phyloP scores from a whole-genome alignment of 345 rosid genomes.

The Gossypium stocksii region DNA sequence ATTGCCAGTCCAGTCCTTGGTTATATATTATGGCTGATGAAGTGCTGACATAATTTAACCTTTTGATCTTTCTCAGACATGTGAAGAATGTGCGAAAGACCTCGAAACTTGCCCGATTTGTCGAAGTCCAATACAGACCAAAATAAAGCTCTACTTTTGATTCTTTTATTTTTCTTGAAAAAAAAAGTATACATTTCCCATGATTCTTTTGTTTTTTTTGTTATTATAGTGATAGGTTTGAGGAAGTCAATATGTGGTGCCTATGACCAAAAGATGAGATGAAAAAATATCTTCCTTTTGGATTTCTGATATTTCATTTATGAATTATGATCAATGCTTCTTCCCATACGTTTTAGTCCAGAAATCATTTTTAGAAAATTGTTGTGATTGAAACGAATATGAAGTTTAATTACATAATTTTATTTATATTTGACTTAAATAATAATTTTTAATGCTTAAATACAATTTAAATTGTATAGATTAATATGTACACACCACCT shows the following conservation, averaged over 20 bases:
- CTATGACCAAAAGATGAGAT: background rate
- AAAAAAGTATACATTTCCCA: background rate
- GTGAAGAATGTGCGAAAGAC: slow-evolving; percentile 75
- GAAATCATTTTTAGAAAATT: too few species aligned
- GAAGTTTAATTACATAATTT: too few species aligned
- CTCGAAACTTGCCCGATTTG: slow-evolving; percentile 81
- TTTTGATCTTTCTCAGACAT: slow-evolving; percentile 45
- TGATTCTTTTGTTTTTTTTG: slow-evolving; percentile 22
- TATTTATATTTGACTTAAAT: too few species aligned
- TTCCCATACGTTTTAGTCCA: too few species aligned
- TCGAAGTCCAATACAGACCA: slow-evolving; percentile 63
- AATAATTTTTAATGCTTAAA: too few species aligned
- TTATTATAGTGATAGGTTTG: slow-evolving; percentile 11
- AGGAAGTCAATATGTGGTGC: slow-evolving; percentile 22
- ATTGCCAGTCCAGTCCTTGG: background rate
- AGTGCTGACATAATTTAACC: background rate
- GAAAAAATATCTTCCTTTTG: background rate
- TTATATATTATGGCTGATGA: background rate
- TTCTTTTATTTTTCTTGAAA: background rate
- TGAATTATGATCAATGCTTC: slow-evolving; percentile 6
- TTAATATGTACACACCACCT: too few species aligned
- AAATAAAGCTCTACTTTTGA: slow-evolving; percentile 71
- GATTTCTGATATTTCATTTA: slow-evolving; percentile 14
- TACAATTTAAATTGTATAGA: too few species aligned
- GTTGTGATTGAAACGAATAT: too few species aligned